These are phyloP conservation scores for Lithospermum erythrorhizon DNA, from an alignment of 257 asterid species.

Conservation along the genomic window DNA sequence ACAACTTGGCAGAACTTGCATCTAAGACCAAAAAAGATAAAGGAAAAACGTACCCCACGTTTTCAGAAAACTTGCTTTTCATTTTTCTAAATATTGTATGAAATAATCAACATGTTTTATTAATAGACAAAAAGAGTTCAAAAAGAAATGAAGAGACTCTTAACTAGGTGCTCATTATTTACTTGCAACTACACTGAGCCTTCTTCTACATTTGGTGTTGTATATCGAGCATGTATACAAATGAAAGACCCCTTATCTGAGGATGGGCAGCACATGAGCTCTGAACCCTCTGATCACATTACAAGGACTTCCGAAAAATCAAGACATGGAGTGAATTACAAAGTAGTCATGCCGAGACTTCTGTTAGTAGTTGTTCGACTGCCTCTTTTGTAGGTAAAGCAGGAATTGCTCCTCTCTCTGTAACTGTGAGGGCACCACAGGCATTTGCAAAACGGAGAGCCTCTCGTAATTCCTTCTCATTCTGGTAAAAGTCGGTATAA, in stretches of 20 bases:
- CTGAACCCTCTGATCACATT: background rate
- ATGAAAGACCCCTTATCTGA: background rate
- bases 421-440: conserved; percentile 89
- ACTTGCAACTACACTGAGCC: too few species aligned
- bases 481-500: conserved; percentile 27
- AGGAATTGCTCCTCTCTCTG: conserved; percentile 78
- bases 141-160: background rate
- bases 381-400: conserved; percentile 69
- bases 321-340: background rate
- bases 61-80: too few species aligned
- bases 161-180: background rate
- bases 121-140: background rate
- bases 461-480: conserved; percentile 50
- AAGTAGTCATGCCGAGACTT: conserved; percentile 19
- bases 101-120: too few species aligned
- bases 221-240: background rate
- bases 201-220: too few species aligned
- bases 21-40: too few species aligned
- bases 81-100: too few species aligned
- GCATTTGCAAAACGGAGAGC: conserved; percentile 74
- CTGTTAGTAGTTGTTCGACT: conserved; percentile 27
- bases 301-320: background rate
- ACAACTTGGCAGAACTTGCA: too few species aligned
- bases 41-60: too few species aligned
- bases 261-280: background rate